A percentile compares a stretch with the other conserved stretches of the same genome.
These are phyloP conservation scores for Geotrichum cucujoidarum DNA, from an alignment of 1,139 yeast genomes.

Conservation along the genomic window DNA sequence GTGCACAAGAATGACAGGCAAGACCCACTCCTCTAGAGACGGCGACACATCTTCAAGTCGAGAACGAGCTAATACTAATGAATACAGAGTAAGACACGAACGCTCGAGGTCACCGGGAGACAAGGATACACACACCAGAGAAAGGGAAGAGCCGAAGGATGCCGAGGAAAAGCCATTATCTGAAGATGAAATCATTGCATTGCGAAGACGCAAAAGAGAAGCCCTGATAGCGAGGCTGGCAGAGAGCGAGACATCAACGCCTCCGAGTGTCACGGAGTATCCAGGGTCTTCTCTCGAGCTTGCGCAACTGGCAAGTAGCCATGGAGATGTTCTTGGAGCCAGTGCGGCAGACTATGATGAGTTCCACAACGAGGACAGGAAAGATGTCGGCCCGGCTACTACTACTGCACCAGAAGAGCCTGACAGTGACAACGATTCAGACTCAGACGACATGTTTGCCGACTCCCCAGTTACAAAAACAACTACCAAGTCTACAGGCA, in stretches of 20 bases:
- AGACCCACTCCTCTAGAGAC: not conserved
- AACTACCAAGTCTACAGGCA: slow-evolving; percentile 15
- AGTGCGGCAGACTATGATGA: slow-evolving; percentile 1
- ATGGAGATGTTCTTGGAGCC: not conserved
- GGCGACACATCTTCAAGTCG: not conserved
- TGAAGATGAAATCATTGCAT: slow-evolving; percentile 30
- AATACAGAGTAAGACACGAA: slow-evolving; percentile 4
- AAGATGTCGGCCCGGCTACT: not conserved
- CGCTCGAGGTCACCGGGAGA: slow-evolving; percentile 8
- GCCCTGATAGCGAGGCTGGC: slow-evolving; percentile 27
- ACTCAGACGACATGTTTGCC: slow-evolving; percentile 27
- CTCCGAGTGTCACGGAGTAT: not conserved
- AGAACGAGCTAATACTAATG: slow-evolving; percentile 3
- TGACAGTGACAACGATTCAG: slow-evolving; percentile 9
- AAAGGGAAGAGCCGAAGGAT: not conserved
- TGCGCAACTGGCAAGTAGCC: not conserved
- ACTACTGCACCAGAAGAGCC: not conserved
- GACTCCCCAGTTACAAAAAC: slow-evolving; percentile 17
- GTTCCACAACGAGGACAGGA: not conserved
- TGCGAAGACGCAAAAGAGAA: slow-evolving; percentile 34
- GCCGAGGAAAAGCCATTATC: not conserved
- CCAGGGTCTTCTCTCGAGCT: not conserved
- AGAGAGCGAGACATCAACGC: not conserved
- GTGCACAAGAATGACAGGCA: slow-evolving; percentile 6
- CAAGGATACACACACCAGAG: not conserved